Conservation (phyloP, 257 asterid genomes). For the Leptodermis oblonga region DNA sequence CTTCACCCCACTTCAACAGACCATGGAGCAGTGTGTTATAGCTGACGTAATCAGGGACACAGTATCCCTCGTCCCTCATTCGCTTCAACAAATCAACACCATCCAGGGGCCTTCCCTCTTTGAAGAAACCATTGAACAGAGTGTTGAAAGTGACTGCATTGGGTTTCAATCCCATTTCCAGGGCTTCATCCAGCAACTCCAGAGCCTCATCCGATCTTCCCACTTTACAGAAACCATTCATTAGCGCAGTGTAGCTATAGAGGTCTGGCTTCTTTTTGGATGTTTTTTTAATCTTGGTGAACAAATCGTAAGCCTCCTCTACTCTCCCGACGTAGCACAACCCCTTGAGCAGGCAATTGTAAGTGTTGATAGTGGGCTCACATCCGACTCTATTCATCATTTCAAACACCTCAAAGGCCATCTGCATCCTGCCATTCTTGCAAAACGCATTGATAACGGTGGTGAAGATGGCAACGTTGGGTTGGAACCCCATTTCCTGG, state of each 20-base stretch:
- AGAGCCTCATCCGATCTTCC: constrained; percentile 70
- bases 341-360: constrained; percentile 71
- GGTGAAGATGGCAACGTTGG: constrained; percentile 59
- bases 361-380: constrained; percentile 68
- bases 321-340: constrained; percentile 75
- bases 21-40: constrained; percentile 72
- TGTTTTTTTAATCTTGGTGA: constrained; percentile 34
- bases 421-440: constrained; percentile 43
- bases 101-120: constrained; percentile 64
- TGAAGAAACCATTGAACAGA: constrained; percentile 62
- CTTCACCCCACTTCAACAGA: constrained; percentile 67
- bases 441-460: constrained; percentile 50
- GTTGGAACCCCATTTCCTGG: constrained; percentile 47
- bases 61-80: constrained; percentile 46
- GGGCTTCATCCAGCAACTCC: constrained; percentile 57
- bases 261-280: constrained; percentile 48
- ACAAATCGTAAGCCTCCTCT: constrained; percentile 61
- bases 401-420: constrained; percentile 59
- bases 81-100: constrained; percentile 48
- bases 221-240: constrained; percentile 83
- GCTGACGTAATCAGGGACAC: constrained; percentile 58
- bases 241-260: constrained; percentile 65
- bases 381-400: constrained; percentile 48
- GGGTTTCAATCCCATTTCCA: constrained; percentile 42
- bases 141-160: constrained; percentile 64